A percentile compares a stretch with the other conserved stretches of the same genome.
These are phyloP conservation scores for Cladophialophora exuberans DNA, from an alignment of 2,329 filamentous ascomycete species.

Conservation along the genomic window DNA sequence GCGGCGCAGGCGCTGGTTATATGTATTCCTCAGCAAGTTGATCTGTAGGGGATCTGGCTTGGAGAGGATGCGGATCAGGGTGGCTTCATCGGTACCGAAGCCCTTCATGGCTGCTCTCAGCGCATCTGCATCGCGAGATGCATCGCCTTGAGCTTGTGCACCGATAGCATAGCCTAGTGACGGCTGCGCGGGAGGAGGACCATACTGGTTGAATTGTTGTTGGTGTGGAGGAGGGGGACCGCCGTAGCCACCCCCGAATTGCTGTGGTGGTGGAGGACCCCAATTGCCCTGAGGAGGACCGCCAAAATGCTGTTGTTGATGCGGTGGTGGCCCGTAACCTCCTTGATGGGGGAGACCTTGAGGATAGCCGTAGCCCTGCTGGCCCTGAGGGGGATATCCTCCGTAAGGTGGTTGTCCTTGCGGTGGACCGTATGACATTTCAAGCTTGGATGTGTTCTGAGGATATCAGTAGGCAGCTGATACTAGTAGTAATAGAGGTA, in stretches of 20 bases:
- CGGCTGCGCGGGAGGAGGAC: constrained; percentile 64
- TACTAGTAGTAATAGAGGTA: background rate
- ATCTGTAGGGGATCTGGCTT: constrained; percentile 79
- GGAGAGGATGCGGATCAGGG: constrained; percentile 70
- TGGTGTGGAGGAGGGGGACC: constrained; percentile 35
- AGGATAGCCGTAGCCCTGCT: constrained; percentile 31
- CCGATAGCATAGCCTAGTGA: constrained; percentile 72
- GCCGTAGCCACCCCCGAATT: no score
- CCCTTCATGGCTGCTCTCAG: constrained; percentile 88
- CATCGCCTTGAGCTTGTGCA: constrained; percentile 68
- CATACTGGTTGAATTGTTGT: constrained; percentile 29
- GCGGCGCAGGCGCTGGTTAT: constrained; percentile 65
- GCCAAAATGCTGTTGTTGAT: constrained; percentile 4
- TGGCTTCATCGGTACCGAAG: constrained; percentile 84
- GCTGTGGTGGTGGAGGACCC: constrained; percentile 38
- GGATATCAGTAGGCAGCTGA: background rate
- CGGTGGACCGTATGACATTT: constrained; percentile 30
- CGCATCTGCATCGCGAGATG: constrained; percentile 67
- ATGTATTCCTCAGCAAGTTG: constrained; percentile 68
- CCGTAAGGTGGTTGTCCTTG: constrained; percentile 35
- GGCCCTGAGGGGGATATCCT: constrained; percentile 23
- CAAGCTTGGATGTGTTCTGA: background rate
- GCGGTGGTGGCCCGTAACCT: constrained; percentile 13
- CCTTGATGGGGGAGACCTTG: constrained; percentile 24
- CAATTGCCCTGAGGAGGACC: constrained; percentile 15